Evolutionary conservation across 305 asterid species (phyloP), one percentile per base, ranked within the genome.

Genomic region (Fraxinus baroniana): DNA sequence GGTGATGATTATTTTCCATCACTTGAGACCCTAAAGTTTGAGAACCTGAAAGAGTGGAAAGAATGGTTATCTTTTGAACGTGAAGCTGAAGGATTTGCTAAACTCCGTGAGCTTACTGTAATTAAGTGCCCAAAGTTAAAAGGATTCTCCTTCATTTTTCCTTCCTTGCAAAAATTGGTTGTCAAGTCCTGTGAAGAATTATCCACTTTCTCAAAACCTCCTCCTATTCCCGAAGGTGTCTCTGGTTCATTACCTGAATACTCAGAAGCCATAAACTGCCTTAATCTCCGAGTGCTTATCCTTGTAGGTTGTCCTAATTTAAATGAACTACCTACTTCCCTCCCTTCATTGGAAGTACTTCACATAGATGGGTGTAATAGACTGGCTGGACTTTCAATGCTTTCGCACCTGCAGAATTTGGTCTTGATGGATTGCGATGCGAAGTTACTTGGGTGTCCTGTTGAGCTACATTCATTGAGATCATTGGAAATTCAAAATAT

Each of bases 1-100:
- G 89, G 90, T 26, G 22, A 49, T 74, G 66, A 32, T 44, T 41
- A 24, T 33, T 88, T 90, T 82, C 89, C 86, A 15, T 80, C 81
- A 2, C 71, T 90, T 52, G 88, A 90, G 86, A 33, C 9, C 3
- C 76, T 84, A 17, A 72, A 35, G 13, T 68, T 84, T 20, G 20
- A 44, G 3, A 39, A 77, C 84, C 60, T 80, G 75, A 26, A 3
- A 4, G 71, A 72, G 57, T 80, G 82, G 87, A 15, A 18, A 30
- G 80, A 68, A 39, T 77, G 72, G 72, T 22, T 3, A 20, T 24
- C 32, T 62, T 62, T 24, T 62, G 32, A 20, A 24, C 33, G 28
- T 80, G 36, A 41, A 57, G 72, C 30, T 4, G 1, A 33, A 41
- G 4, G 71, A 52, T 33, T 46, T 70, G 66, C 72, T 52, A 20